A percentile compares a stretch with the other conserved stretches of the same genome.
Evolutionary conservation across 2,329 filamentous ascomycete species (phyloP).

Genomic region (Aspergillus pseudoterreus): DNA sequence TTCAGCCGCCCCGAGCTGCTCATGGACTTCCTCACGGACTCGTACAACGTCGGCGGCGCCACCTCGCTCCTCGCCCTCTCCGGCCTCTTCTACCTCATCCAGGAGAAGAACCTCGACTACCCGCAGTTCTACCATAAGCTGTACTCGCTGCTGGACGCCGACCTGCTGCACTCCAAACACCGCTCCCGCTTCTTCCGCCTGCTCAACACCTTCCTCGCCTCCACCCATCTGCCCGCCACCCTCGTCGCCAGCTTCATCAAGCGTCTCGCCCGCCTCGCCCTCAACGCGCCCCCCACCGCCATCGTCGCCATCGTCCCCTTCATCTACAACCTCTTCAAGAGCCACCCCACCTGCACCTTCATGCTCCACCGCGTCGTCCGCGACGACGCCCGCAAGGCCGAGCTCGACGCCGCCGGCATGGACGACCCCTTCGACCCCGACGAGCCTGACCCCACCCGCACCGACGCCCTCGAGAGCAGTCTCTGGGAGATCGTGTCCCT

Average conservation of each 20-base stretch:
- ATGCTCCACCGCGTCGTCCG: slow-evolving; percentile 82
- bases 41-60: slow-evolving; percentile 80
- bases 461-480: slow-evolving; percentile 82
- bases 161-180: slow-evolving; percentile 89
- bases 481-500: slow-evolving; percentile 93
- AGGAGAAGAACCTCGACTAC: slow-evolving; percentile 92
- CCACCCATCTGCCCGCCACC: slow-evolving; percentile 85
- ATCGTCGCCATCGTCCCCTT: slow-evolving; percentile 87
- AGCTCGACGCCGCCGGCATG: slow-evolving; percentile 60
- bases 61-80: slow-evolving; percentile 84
- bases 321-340: slow-evolving; percentile 91
- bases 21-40: slow-evolving; percentile 96
- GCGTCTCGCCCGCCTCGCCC: slow-evolving; percentile 74
- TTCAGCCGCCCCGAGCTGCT: slow-evolving; percentile 83
- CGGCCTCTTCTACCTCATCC: slow-evolving; percentile 91
- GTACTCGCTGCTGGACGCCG: slow-evolving; percentile 83
- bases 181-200: slow-evolving; percentile 90
- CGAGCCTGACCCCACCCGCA: slow-evolving; percentile 80
- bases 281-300: slow-evolving; percentile 85
- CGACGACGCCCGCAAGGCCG: slow-evolving; percentile 55
- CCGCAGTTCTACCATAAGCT: slow-evolving; percentile 90
- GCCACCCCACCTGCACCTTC: slow-evolving; percentile 86
- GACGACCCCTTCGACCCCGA: slow-evolving; percentile 73
- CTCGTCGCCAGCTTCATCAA: slow-evolving; percentile 97
- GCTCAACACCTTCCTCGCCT: slow-evolving; percentile 83